Conservation (phyloP, 129 eudicot genomes). For the Chrysanthemum makinoi region DNA sequence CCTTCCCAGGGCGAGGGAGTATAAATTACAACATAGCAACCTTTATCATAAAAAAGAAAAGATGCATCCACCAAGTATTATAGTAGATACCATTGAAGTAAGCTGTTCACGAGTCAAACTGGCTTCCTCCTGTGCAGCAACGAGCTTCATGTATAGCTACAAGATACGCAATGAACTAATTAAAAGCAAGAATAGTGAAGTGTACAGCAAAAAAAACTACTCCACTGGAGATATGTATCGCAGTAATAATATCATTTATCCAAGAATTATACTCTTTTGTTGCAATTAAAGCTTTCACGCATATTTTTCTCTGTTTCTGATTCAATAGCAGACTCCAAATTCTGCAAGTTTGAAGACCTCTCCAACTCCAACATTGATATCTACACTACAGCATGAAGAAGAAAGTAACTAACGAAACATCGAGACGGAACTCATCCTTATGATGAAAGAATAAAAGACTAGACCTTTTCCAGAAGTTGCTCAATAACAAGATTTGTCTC, state of each 20-base stretch:
- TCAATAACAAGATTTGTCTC: conserved; percentile 60
- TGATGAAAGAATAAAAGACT: conserved; percentile 8
- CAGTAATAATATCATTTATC: not conserved
- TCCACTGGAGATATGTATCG: not conserved
- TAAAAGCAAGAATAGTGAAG: conserved; percentile 1
- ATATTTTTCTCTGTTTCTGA: conserved; percentile 55
- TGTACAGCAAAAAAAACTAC: not conserved
- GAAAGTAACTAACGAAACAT: not conserved
- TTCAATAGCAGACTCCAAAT: conserved; percentile 51
- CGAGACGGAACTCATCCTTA: conserved; percentile 8
- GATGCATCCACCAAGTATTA: conserved; percentile 22
- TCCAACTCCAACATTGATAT: conserved; percentile 74
- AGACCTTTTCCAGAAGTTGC: conserved; percentile 88
- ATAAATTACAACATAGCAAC: conserved; percentile 3
- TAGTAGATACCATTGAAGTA: conserved; percentile 29
- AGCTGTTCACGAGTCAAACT: conserved; percentile 46
- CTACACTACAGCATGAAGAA: conserved; percentile 35
- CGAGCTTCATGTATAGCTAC: conserved; percentile 61
- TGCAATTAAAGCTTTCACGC: conserved; percentile 22
- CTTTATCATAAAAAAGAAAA: conserved; percentile 6
- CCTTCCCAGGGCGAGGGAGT: too few species aligned
- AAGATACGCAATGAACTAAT: conserved; percentile 7
- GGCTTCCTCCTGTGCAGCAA: conserved; percentile 70
- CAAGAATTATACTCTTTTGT: conserved; percentile 5
- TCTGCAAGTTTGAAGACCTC: conserved; percentile 58